Percentiles rank a stretch among this genome's conserved stretches.
Conservation (phyloP, 1,284 basidiomycete genomes). For the Schizophyllum commune region DNA sequence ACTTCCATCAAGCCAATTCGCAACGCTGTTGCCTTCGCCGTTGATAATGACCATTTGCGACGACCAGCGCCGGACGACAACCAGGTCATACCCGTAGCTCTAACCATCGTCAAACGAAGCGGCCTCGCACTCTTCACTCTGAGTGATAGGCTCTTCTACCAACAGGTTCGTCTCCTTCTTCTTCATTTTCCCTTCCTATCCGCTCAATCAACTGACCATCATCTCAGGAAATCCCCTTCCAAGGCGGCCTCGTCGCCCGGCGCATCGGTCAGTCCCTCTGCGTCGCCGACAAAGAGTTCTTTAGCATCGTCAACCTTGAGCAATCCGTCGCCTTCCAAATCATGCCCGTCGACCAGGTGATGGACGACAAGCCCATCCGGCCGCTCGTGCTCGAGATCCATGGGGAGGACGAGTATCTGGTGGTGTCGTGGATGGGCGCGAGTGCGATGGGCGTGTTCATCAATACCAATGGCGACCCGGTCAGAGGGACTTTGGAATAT, state of each 20-base stretch:
- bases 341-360: conserved; percentile 69
- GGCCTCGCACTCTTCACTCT: conserved; percentile 63
- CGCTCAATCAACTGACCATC: too few relatives aligned
- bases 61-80: conserved; percentile 33
- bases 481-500: conserved; percentile 85
- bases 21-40: conserved; percentile 69
- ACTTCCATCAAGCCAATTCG: conserved; percentile 73
- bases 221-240: conserved; percentile 84
- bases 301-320: conserved; percentile 74
- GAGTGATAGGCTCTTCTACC: conserved; percentile 49
- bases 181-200: too few relatives aligned
- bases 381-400: conserved; percentile 72
- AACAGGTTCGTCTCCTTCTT: conserved; percentile 45
- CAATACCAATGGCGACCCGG: conserved; percentile 77
- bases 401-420: conserved; percentile 65
- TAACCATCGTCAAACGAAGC: conserved; percentile 72
- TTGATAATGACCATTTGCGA: conserved; percentile 71
- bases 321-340: conserved; percentile 60
- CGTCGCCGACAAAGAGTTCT: conserved; percentile 63
- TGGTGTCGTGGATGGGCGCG: conserved; percentile 70
- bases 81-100: conserved; percentile 55
- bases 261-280: conserved; percentile 65
- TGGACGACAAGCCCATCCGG: conserved; percentile 39
- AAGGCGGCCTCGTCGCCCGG: conserved; percentile 53
- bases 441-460: conserved; percentile 81